Evolutionary conservation across 768 basidiomycete genomes (phyloP), one percentile per base, ranked within the genome.

Genomic region (Hortiboletus campestris): DNA sequence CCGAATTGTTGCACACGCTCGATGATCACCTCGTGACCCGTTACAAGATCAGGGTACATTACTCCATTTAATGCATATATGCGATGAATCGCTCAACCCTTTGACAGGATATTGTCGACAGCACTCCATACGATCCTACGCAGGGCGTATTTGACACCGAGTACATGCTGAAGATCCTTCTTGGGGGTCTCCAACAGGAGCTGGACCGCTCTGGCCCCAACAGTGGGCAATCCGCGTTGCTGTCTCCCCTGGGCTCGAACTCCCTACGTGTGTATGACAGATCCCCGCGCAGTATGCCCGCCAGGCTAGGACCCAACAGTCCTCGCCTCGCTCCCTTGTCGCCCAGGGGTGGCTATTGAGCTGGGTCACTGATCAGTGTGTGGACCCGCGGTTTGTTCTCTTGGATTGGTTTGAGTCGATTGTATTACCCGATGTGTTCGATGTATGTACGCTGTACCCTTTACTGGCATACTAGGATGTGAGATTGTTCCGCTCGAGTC

Each of bases 41-140:
- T 4, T 73, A 71, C 63, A 66, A 64, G 49, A 72, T 73, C 52
- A 65, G 71, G 57, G 70, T 73, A 58, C 11, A n/a, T 42, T 53
- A 10, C 25, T 40, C 25, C 12, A 1, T 17, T 42, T 9, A 0
- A 17, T 29, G 9, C n/a, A 25, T n/a, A 11, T 35, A 11, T 20
- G 25, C 9, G 22, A 38, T n/a, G 20, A 25, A 19, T 31, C 6
- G 43, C 49, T 61, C 6, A 63, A 52, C 13, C 2, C 4, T 14
- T 46, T 17, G 11, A 42, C 56, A 79, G 67, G 80, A 81, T 55
- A 74, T 80, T 29, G 78, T 81, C 9, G 80, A 80, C 62, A 76
- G 77, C 36, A 77, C 77, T 6, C 72, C 73, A 10, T 80, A 56
- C 45, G 67, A 72, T 46, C 69, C 63, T 41, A 62, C 51, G 17